These are phyloP conservation scores for Pseudocercospora eumusae DNA, from an alignment of 2,329 filamentous ascomycete species.

Conservation along the genomic window DNA sequence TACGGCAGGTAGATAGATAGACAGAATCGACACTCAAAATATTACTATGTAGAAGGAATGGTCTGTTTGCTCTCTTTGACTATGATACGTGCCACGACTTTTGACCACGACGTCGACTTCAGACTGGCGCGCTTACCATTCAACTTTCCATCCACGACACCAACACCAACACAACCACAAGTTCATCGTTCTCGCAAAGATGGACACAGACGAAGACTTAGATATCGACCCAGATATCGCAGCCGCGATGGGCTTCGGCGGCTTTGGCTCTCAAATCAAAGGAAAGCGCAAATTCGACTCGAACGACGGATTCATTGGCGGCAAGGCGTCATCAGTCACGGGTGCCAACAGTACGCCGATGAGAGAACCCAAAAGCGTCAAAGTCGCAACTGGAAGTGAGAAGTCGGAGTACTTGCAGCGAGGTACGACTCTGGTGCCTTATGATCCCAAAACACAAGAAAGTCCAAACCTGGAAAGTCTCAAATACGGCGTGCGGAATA, in stretches of 20 bases:
- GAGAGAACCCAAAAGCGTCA: slow-evolving; percentile 13
- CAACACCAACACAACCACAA: neutral
- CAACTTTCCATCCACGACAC: neutral
- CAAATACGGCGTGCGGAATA: slow-evolving; percentile 46
- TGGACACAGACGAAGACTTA: slow-evolving; percentile 36
- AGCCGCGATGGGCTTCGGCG: slow-evolving; percentile 70
- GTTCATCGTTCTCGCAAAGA: neutral
- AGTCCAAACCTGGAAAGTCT: slow-evolving; percentile 41
- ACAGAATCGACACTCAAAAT: neutral
- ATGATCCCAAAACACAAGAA: slow-evolving; percentile 15
- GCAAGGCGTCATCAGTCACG: slow-evolving; percentile 42
- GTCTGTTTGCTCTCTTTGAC: neutral
- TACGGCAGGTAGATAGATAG: slow-evolving; percentile 15
- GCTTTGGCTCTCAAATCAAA: slow-evolving; percentile 65
- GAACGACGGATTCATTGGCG: slow-evolving; percentile 48
- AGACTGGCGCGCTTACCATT: neutral
- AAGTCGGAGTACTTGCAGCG: neutral
- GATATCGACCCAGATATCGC: slow-evolving; percentile 61
- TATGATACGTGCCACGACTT: neutral
- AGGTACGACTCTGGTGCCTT: neutral
- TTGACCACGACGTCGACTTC: neutral
- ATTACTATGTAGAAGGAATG: neutral
- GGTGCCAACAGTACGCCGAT: slow-evolving; percentile 35
- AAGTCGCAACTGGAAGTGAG: neutral
- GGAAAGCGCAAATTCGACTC: slow-evolving; percentile 70